Evolutionary conservation across 1,284 basidiomycete genomes (phyloP).

Genomic region (Sporisorium scitamineum): DNA sequence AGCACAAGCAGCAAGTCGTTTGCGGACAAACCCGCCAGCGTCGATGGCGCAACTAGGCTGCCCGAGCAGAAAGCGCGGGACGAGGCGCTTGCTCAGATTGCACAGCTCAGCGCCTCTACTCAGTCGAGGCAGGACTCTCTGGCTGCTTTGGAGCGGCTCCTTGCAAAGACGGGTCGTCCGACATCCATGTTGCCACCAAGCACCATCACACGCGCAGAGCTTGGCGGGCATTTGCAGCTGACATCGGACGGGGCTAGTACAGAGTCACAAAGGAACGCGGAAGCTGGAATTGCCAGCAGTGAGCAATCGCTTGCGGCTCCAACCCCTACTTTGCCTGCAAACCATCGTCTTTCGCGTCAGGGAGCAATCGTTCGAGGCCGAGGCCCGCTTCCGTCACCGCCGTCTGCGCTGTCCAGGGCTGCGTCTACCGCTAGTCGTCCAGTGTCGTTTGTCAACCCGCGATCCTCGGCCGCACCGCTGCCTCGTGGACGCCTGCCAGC

Average conservation of each 20-base stretch:
- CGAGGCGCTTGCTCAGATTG: constrained; percentile 52
- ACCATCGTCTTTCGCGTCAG: constrained; percentile 28
- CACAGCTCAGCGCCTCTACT: constrained; percentile 31
- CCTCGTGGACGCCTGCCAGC: constrained; percentile 55
- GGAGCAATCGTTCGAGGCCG: constrained; percentile 35
- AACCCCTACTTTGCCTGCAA: neutral
- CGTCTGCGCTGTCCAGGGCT: constrained; percentile 18
- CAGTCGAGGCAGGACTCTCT: constrained; percentile 42
- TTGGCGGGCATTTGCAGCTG: constrained; percentile 15
- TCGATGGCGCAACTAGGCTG: neutral
- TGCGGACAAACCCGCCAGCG: neutral
- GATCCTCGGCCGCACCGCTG: constrained; percentile 54
- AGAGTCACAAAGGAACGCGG: neutral
- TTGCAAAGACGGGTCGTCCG: constrained; percentile 37
- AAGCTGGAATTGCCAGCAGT: neutral
- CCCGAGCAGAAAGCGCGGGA: constrained; percentile 43
- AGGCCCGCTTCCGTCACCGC: constrained; percentile 11
- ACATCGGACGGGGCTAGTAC: neutral
- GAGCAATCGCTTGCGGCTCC: neutral
- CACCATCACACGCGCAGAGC: constrained; percentile 20
- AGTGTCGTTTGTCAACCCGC: constrained; percentile 49
- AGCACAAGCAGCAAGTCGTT: neutral
- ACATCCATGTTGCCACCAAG: constrained; percentile 29
- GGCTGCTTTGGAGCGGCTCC: constrained; percentile 48
- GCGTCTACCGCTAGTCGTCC: constrained; percentile 33